Evolutionary conservation across 2,329 filamentous ascomycete genomes (phyloP), one percentile per base, ranked within the genome.

Genomic region (Aspergillus tamarii): DNA sequence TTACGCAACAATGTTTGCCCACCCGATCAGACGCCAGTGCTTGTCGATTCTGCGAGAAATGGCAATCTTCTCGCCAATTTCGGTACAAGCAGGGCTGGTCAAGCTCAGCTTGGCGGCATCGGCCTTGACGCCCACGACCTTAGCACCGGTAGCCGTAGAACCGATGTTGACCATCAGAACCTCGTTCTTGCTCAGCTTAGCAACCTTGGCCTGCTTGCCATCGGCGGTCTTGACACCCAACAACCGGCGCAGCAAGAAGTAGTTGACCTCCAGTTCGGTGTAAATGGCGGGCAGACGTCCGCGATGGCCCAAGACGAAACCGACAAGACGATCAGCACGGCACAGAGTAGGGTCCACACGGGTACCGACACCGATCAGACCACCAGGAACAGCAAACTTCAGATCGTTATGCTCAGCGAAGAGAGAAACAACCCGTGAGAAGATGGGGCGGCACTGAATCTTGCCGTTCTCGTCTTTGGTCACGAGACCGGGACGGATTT

Each of bases 81-180:
- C 94, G 57, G 95, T 99, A 85, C 95, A 99, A 63, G 95, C 95
- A 52, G 94, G 94, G 77, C 89, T 94, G 66, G 94, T 98, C 72
- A 99, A 85, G 64, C 92, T 90, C 70, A 99, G 87, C 85, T 97
- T 97, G 63, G 95, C 95, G 63, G 94, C 94, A 87, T 99, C 95
- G 76, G 94, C 94, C 87, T 95, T 97, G 77, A 98, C 96, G 74
- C 93, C 94, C 64, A 95, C 88, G 60, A 99, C 93, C 88, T 98
- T 99, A 71, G 95, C 95, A 81, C 95, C 95, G 16, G 94, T 97
- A 54, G 95, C 96, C 11, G 94, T 98, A 43, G 93, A 97, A 66
- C 95, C 95, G 77, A 99, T 99, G 85, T 99, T 99, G 70, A 99
- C 95, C 95, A 99, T 98, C 81, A 99, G 90, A 75, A 98, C 93